A percentile compares a stretch with the other conserved stretches of the same genome.
Evolutionary conservation across 2,329 filamentous ascomycete genomes (phyloP).

Genomic region (Trichothecium roseum): DNA sequence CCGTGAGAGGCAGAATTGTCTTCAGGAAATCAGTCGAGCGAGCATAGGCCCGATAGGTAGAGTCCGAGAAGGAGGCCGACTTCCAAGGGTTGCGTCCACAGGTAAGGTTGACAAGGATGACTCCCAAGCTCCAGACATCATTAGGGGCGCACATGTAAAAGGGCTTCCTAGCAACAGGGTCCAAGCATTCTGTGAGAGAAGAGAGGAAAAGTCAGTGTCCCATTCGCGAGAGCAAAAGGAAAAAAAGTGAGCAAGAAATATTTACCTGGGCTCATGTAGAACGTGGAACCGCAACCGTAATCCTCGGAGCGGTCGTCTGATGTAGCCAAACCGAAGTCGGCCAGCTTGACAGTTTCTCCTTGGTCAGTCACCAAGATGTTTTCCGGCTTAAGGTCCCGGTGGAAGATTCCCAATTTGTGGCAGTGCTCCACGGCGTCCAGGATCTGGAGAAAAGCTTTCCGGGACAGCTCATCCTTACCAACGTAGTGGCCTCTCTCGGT

Average conservation of each 20-base stretch:
- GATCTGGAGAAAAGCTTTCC: constrained; percentile 84
- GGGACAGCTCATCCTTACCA: constrained; percentile 81
- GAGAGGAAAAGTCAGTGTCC: constrained; percentile 1
- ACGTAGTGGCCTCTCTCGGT: constrained; percentile 91
- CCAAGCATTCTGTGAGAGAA: constrained; percentile 65
- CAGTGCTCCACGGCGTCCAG: constrained; percentile 94
- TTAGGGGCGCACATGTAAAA: constrained; percentile 90
- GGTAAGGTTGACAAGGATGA: constrained; percentile 93
- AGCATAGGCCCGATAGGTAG: constrained; percentile 85
- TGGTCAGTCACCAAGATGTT: constrained; percentile 89
- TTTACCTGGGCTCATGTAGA: constrained; percentile 99
- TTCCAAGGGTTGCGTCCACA: constrained; percentile 99
- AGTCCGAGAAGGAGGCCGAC: constrained; percentile 84
- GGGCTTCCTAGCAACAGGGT: constrained; percentile 62
- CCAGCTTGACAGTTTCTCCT: constrained; percentile 85
- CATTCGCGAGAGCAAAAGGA: constrained; percentile 5
- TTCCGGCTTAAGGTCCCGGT: constrained; percentile 95
- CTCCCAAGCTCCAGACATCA: constrained; percentile 96
- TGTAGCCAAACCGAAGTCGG: constrained; percentile 94
- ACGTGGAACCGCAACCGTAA: constrained; percentile 95
- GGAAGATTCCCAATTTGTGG: constrained; percentile 88
- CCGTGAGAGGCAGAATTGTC: constrained; percentile 82
- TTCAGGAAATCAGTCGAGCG: constrained; percentile 80
- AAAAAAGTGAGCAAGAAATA: constrained; percentile 9
- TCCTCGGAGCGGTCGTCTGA: constrained; percentile 76